Evolutionary conservation across 140 eudicot species (phyloP).

Genomic region (Anethum foeniculum): DNA sequence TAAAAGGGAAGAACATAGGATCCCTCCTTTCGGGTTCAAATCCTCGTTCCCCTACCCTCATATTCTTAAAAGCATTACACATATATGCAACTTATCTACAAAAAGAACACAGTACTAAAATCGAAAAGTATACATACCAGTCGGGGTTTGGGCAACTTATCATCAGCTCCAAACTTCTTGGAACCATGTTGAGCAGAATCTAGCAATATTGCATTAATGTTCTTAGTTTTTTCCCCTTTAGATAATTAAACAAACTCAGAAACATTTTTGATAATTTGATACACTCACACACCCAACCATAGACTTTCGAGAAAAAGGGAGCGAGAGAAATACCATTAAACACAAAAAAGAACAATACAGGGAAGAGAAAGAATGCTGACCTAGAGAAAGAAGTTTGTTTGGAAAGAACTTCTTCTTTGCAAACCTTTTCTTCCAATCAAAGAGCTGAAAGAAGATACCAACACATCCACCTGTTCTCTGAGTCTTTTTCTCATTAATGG

Average conservation of each 20-base stretch:
- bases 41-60: neutral
- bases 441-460: slow-evolving; percentile 75
- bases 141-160: slow-evolving; percentile 55
- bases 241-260: too few relatives aligned
- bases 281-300: too few relatives aligned
- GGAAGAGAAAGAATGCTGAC: slow-evolving; percentile 18
- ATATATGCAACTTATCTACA: neutral
- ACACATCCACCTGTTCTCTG: slow-evolving; percentile 77
- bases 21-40: neutral
- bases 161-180: slow-evolving; percentile 65
- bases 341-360: neutral
- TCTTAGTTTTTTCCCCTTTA: neutral
- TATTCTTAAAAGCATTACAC: neutral
- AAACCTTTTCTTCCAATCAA: slow-evolving; percentile 89
- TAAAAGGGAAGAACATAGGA: neutral
- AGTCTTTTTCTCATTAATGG: slow-evolving; percentile 46
- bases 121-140: slow-evolving; percentile 34
- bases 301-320: too few relatives aligned
- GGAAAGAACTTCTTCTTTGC: slow-evolving; percentile 78
- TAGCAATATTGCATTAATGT: slow-evolving; percentile 10
- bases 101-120: neutral
- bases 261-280: too few relatives aligned
- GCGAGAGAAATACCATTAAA: too few relatives aligned
- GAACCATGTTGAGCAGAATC: slow-evolving; percentile 60
- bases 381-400: slow-evolving; percentile 78